phyloP scores from a whole-genome alignment of 495 filamentous ascomycete genomes.

The Viridothelium virens region DNA sequence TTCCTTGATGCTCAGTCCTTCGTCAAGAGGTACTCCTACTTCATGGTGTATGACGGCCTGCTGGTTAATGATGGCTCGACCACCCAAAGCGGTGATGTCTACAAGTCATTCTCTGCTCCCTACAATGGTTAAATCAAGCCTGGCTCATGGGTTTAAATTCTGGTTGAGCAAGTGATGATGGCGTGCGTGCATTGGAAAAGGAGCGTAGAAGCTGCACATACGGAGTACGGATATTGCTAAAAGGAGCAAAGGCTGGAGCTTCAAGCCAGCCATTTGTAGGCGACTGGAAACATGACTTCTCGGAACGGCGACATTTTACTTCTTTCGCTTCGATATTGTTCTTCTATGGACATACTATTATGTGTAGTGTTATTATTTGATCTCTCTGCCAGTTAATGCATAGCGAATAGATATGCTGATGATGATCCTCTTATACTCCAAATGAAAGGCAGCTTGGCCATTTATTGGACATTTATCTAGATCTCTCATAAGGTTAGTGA shows the following conservation, averaged over 20 bases:
- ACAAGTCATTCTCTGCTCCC: background rate
- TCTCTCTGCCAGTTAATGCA: background rate
- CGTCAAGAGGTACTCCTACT: slow-evolving; percentile 74
- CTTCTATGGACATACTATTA: slow-evolving; percentile 6
- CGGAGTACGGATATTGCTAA: background rate
- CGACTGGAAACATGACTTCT: slow-evolving; percentile 3
- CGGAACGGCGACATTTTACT: background rate
- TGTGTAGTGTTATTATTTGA: slow-evolving; percentile 12
- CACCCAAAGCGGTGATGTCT: background rate
- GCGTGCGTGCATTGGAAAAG: background rate
- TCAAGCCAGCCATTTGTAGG: background rate
- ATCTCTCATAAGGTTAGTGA: no score
- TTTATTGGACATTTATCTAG: no score
- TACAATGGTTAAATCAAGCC: background rate
- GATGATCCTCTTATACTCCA: background rate
- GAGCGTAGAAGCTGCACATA: background rate
- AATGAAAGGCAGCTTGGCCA: no score
- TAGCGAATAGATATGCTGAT: slow-evolving; percentile 1
- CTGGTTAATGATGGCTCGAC: slow-evolving; percentile 34
- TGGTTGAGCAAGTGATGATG: slow-evolving; percentile 7
- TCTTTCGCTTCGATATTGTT: background rate
- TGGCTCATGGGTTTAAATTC: background rate
- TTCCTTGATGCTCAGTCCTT: slow-evolving; percentile 58
- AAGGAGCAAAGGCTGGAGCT: background rate
- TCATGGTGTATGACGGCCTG: slow-evolving; percentile 52